Base-by-base conservation (phyloP, 2,329 filamentous ascomycete species). In the Colletotrichum sp. region DNA sequence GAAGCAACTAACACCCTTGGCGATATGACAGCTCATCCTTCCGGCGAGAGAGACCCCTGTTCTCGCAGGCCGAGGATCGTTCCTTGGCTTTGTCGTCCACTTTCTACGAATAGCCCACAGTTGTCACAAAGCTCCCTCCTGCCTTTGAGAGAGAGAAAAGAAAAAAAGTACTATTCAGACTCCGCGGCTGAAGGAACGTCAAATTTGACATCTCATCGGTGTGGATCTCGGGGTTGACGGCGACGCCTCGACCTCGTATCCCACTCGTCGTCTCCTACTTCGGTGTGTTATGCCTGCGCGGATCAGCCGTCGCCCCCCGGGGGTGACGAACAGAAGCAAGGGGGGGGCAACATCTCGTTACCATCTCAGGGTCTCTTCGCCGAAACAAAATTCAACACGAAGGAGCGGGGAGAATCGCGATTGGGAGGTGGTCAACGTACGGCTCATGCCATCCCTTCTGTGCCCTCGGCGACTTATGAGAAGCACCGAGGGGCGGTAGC, bases 21-120 rank as follows among this genome's bases (percentile, higher is more conserved):
- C 63, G 26, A 63, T 64, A 68, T 72, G 55, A 72, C 69, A 76
- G 44, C 64, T 68, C 44, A 72, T 52, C 30, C 63, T 75, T 63
- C 52, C 24, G 55, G 30, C 52, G 30, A n/a, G 5, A 34, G n/a
- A 8, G 9, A 64, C 63, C 64, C 69, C 70, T 76, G 55, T 28
- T 52, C 32, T 26, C 63, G 39, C 57, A 64, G 63, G 26, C 64
- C 28, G 69, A 59, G 39, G 57, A 68, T 64, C 36, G 49, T 49
- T 57, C 24, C 34, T 52, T 52, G 30, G 49, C 24, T 39, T 39
- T 39, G 36, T 18, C 36, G 36, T 39, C 36, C 36, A 15, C 36
- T 39, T 57, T 32, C 52, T 26, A 59, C 18, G 59, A 28, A 30
- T 36, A 16, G 55, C 49, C 52, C 32, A 62, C 39, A 44, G 39